Base-by-base conservation (phyloP, 345 rosid species). In the Ceriops zippeliana region DNA sequence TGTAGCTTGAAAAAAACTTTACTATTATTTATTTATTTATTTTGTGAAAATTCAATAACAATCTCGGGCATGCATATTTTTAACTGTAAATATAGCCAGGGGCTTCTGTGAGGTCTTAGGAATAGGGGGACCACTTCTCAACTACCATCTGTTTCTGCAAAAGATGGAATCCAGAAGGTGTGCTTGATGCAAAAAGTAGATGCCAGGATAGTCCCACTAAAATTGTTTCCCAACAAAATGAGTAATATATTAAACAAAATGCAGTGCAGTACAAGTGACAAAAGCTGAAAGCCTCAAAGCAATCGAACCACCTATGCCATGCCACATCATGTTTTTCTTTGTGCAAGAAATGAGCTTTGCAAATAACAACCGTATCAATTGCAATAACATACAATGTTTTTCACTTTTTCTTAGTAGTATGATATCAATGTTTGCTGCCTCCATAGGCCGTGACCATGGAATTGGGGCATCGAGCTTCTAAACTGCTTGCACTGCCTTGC, bases 101-200 rank as follows among this genome's bases (percentile, higher is more conserved):
- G 80, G 83, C 68, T 75, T 69, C 59, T 47, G 49, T 3, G 49
- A 42, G 49, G 49, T 42, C 49, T 3, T 42, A 13, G 49, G 49
- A 13, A 42, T 38, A 37, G 19, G 63, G 89, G 95, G 95, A 89
- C 95, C 95, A 89, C 91, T 85, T 81, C 70, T 82, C 90, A 87
- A 86, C 92, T 76, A 84, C 80, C 74, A 56, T 59, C 61, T 81
- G 75, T 79, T 67, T 63, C 66, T 30, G n/a, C 62, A 51, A 67
- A 65, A 57, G 52, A 69, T 69, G 82, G 75, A 71, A 67, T 67
- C 57, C 69, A 28, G 70, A 31, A 47, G 46, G 26, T n/a, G 69
- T 53, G 34, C 42, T 71, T 66, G 13, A 66, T 35, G 62, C 69
- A 72, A 52, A 58, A 61, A 67, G 51, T 19, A 61, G 46, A 17